Base-by-base conservation (phyloP, 495 filamentous ascomycete genomes). In the Neurospora sp. region DNA sequence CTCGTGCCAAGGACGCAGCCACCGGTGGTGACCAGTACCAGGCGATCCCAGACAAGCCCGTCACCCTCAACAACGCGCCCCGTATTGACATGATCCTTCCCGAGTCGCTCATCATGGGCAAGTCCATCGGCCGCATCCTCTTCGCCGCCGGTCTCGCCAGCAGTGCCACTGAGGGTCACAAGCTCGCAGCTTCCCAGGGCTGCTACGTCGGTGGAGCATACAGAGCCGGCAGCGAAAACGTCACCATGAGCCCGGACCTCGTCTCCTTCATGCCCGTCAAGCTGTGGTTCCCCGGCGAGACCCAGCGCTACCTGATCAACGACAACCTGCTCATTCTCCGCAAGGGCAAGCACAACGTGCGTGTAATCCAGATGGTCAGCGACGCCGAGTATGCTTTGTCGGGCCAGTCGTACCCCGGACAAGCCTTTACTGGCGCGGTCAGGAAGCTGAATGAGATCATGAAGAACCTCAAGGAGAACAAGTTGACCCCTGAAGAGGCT, bases 281-380 rank as follows among this genome's bases (percentile, higher is more conserved):
- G 71, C 78, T 82, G 45, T 92, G 88, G 88, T 80, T 83, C 44
- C 80, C 85, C 0, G 76, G 85, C 35, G 88, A 90, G 22, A 90
- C 89, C 0, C 42, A 81, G 42, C 85, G 89, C 38, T 93, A 87
- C 75, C 78, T 96, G 27, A 84, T 92, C 20, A 88, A 90, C 45
- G 89, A 81, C 41, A 82, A 88, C 45, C 73, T 90, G 6, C 78
- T 97, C 59, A 86, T 96, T 72, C 80, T 97, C 27, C 87, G 93
- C 75, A 80, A 87, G 39, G 93, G 93, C 40, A 97, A 97, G 81
- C 91, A 91, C 86, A 94, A 94, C 77, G 81, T 96, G 41, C 89
- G 90, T 69, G 81, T 94, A 65, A 85, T 96, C 68, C 82, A 90
- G 74, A 85, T 97, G 73, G 83, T 96, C 18, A 85, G 85, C 73